A percentile compares a stretch with the other conserved stretches of the same genome.
Conservation (phyloP, 225 moss, liverwort and hornwort genomes). For the Anthoceros angustus region DNA sequence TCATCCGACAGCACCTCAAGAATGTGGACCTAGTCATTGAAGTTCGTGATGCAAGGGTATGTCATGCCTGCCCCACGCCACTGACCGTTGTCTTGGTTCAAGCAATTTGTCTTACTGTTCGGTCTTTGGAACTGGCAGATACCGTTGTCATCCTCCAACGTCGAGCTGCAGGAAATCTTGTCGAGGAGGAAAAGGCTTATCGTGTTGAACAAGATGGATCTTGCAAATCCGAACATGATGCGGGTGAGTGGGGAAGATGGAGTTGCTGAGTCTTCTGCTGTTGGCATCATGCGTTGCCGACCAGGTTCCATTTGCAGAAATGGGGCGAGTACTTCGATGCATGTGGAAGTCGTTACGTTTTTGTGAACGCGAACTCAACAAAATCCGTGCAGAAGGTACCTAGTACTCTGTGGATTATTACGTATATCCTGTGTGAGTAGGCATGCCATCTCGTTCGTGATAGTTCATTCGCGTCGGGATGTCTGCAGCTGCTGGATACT, state of each 20-base stretch:
- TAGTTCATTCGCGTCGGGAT: neutral
- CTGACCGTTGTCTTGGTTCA: neutral
- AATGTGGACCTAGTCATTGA: constrained; percentile 79
- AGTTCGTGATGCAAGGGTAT: constrained; percentile 84
- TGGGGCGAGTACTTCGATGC: constrained; percentile 71
- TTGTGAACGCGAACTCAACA: constrained; percentile 69
- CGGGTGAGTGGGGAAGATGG: constrained; percentile 30
- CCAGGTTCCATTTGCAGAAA: constrained; percentile 33
- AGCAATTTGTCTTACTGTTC: constrained; percentile 5
- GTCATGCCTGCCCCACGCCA: neutral
- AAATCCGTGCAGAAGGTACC: constrained; percentile 45
- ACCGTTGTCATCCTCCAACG: constrained; percentile 81
- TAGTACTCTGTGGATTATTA: neutral
- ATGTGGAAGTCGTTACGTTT: constrained; percentile 42
- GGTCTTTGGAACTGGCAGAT: constrained; percentile 32
- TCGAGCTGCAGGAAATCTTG: constrained; percentile 78
- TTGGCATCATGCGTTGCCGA: neutral
- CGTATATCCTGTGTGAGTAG: neutral
- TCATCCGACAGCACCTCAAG: constrained; percentile 72
- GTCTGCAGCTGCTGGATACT: constrained; percentile 58
- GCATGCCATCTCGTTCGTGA: neutral
- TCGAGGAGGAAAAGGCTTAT: constrained; percentile 69
- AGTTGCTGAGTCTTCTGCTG: neutral
- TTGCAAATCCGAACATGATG: constrained; percentile 95
- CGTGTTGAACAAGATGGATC: constrained; percentile 94